Evolutionary conservation across 225 moss, liverwort and hornwort species (phyloP).

Genomic region (Rhytidiadelphus loreus): DNA sequence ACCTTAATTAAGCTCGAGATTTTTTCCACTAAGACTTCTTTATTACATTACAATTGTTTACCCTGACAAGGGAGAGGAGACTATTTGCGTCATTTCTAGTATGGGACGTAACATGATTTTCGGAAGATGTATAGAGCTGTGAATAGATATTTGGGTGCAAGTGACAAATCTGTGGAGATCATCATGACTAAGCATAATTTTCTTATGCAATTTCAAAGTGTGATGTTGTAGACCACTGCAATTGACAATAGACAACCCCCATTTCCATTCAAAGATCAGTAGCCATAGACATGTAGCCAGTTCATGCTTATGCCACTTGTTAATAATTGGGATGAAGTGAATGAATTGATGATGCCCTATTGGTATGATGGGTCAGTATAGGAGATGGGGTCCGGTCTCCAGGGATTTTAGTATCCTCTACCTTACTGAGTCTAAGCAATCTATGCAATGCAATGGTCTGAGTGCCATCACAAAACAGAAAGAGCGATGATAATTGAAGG

Average conservation of each 20-base stretch:
- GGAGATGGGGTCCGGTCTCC: background rate
- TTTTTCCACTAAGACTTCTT: background rate
- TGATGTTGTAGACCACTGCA: background rate
- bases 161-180: background rate
- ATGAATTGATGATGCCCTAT: background rate
- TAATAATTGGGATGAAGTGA: background rate
- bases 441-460: background rate
- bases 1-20: background rate
- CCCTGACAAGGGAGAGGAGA: background rate
- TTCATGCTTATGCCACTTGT: background rate
- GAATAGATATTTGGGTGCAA: background rate
- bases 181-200: background rate
- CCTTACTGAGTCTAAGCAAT: background rate
- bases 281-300: background rate
- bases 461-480: background rate
- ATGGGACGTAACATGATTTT: background rate
- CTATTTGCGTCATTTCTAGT: background rate
- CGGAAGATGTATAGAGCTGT: background rate
- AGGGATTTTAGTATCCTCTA: background rate
- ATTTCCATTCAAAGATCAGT: background rate
- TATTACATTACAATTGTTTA: background rate
- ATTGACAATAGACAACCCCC: background rate
- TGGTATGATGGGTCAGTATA: background rate
- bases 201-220: background rate
- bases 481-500: background rate